A percentile compares a stretch with the other conserved stretches of the same genome.
phyloP scores from a whole-genome alignment of 129 eudicot species.

The Lactuca saligna region DNA sequence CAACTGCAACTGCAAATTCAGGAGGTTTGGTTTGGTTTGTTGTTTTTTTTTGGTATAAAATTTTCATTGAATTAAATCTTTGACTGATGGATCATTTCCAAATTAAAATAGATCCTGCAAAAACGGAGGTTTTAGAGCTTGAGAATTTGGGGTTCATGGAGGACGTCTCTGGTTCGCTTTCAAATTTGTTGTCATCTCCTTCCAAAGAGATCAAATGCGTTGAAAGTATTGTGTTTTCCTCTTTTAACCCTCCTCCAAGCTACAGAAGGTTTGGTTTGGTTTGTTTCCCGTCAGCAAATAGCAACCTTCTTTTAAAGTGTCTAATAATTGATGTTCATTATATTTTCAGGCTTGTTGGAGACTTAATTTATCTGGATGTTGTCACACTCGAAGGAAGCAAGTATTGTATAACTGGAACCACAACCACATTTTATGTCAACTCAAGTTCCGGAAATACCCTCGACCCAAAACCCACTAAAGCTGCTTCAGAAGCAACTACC shows the following conservation, averaged over 20 bases:
- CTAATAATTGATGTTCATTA: background rate
- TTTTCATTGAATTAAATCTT: background rate
- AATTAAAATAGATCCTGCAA: constrained; percentile 48
- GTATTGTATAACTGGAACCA: constrained; percentile 87
- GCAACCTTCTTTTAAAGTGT: background rate
- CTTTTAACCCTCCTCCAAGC: constrained; percentile 98
- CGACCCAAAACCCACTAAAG: constrained; percentile 77
- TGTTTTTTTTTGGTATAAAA: background rate
- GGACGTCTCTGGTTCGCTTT: constrained; percentile 73
- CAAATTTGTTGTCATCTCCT: constrained; percentile 67
- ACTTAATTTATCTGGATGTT: constrained; percentile 84
- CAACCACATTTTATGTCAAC: constrained; percentile 76
- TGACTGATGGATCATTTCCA: background rate
- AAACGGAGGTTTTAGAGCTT: constrained; percentile 73
- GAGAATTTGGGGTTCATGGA: constrained; percentile 93
- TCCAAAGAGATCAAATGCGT: constrained; percentile 92
- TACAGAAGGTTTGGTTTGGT: constrained; percentile 69
- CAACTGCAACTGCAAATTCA: constrained; percentile 48
- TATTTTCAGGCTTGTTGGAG: constrained; percentile 82
- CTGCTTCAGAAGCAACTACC: constrained; percentile 80
- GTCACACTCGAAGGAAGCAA: constrained; percentile 83
- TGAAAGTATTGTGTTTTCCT: constrained; percentile 84
- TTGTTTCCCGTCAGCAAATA: background rate
- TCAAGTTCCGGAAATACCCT: constrained; percentile 73
- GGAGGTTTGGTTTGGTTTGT: constrained; percentile 49